Evolutionary conservation across 108 stramenopile species (phyloP), one percentile per base, ranked within the genome.

Genomic region (Cyclotella cryptica): DNA sequence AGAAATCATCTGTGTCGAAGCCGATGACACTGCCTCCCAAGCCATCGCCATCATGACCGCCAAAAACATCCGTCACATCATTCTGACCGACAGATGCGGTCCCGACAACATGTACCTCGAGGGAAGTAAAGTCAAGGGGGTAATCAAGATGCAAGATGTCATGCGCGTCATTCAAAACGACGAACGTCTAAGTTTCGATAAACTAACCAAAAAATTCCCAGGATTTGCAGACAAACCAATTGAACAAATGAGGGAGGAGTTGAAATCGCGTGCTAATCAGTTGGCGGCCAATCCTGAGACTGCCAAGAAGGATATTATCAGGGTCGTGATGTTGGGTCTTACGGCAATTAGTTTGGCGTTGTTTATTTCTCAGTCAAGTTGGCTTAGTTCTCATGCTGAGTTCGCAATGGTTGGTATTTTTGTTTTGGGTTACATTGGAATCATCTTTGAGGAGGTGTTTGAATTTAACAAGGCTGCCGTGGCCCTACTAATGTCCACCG

Each of bases 391-490:
- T 3, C 84, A 97, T 85, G 85, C 95, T 10, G 76, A 89, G 55
- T 55, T 89, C 42, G 90, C 85, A 24, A 94, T 97, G 93, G 88
- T 93, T 78, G 93, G 71, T 0, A 95, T 96, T 67, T 97, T 97
- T 77, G 72, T 93, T 13, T 51, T 97, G 43, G 97, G 97, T 39
- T 97, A 97, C 75, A 78, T 97, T 29, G 93, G 94, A 15, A 97
- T 97, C 62, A 97, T 97, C 49, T 96, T 97, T 58, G 97, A 97
- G 79, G 93, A 96, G 81, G 90, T 95, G 0, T 92, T 97, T 75
- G 97, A 96, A 68, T 95, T 95, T 51, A 95, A 97, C 84, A 97
- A 97, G 77, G 97, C 97, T 1, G 97, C 89, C 10, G 90, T 97
- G 22, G 97, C 94, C 0, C 79, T 97, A 24, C 63, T 97, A 24